These are phyloP conservation scores for Aspergillus carbonarius DNA, from an alignment of 2,329 filamentous ascomycete genomes.

Conservation along the genomic window DNA sequence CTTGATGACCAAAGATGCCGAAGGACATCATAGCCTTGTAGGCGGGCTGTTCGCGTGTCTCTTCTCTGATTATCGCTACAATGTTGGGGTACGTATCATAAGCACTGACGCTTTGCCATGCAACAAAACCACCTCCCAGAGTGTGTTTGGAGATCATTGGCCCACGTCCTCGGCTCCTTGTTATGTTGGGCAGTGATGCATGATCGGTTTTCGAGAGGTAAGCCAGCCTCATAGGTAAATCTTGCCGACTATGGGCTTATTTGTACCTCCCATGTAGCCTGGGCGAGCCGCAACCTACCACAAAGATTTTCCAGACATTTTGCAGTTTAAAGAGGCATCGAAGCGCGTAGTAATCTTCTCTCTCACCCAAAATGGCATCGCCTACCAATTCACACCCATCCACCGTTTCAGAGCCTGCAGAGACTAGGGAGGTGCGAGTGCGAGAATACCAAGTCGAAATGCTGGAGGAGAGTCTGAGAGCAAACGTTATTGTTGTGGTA, in stretches of 20 bases:
- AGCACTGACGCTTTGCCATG: background rate
- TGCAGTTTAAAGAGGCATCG: background rate
- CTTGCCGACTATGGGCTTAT: background rate
- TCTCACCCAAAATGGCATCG: background rate
- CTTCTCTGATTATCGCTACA: background rate
- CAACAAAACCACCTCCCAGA: background rate
- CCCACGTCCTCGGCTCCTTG: background rate
- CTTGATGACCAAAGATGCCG: too few relatives aligned
- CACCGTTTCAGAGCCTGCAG: background rate
- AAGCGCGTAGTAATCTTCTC: background rate
- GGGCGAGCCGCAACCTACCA: background rate
- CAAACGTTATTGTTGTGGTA: slow-evolving; percentile 9
- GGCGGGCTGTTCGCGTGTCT: background rate
- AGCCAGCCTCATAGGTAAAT: background rate
- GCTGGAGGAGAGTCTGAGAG: slow-evolving; percentile 1
- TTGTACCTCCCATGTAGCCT: background rate
- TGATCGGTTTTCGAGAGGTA: background rate
- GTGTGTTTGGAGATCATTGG: background rate
- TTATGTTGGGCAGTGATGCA: background rate
- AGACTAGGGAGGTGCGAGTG: background rate
- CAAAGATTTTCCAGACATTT: background rate
- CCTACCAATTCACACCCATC: background rate
- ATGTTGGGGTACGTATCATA: background rate
- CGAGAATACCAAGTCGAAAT: slow-evolving; percentile 9
- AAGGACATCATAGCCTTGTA: too few relatives aligned